phyloP scores from a whole-genome alignment of 805 yeast genomes.

The Spathaspora passalidarum region DNA sequence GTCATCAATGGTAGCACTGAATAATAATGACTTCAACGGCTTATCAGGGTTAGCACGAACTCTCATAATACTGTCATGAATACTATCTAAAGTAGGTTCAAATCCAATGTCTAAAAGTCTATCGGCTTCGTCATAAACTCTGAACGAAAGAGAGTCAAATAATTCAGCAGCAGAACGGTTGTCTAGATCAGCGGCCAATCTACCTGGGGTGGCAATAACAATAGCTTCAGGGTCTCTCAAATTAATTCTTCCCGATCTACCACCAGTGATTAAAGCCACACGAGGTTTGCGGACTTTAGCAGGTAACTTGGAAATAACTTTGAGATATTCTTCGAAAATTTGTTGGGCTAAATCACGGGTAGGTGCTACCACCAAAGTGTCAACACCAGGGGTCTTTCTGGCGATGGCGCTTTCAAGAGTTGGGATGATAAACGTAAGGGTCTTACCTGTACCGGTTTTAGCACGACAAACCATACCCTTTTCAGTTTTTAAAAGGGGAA shows the following conservation, averaged over 20 bases:
- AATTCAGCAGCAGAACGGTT: conserved; percentile 42
- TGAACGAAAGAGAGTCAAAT: conserved; percentile 54
- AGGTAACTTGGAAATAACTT: conserved; percentile 30
- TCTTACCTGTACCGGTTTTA: conserved; percentile 94
- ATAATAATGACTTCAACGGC: conserved; percentile 64
- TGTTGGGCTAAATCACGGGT: conserved; percentile 90
- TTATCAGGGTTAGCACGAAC: conserved; percentile 24
- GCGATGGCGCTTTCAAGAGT: conserved; percentile 27
- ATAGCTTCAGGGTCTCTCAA: conserved; percentile 48
- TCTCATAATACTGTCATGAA: conserved; percentile 48
- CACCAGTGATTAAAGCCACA: conserved; percentile 66
- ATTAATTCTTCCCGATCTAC: conserved; percentile 40
- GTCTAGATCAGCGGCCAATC: conserved; percentile 61
- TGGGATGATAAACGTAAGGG: conserved; percentile 85
- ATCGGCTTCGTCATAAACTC: conserved; percentile 91
- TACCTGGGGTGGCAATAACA: conserved; percentile 87
- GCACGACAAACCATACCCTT: conserved; percentile 81
- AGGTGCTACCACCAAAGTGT: conserved; percentile 73
- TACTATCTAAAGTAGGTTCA: conserved; percentile 57
- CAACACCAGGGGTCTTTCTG: conserved; percentile 22
- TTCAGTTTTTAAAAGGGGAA: conserved; percentile 51
- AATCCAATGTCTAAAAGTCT: conserved; percentile 81
- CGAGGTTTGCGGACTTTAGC: conserved; percentile 15
- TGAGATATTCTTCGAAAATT: conserved; percentile 61
- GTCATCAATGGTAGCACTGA: conserved; percentile 83